These are phyloP conservation scores for Cyphellophora europaea DNA, from an alignment of 2,329 filamentous ascomycete genomes.

Conservation along the genomic window DNA sequence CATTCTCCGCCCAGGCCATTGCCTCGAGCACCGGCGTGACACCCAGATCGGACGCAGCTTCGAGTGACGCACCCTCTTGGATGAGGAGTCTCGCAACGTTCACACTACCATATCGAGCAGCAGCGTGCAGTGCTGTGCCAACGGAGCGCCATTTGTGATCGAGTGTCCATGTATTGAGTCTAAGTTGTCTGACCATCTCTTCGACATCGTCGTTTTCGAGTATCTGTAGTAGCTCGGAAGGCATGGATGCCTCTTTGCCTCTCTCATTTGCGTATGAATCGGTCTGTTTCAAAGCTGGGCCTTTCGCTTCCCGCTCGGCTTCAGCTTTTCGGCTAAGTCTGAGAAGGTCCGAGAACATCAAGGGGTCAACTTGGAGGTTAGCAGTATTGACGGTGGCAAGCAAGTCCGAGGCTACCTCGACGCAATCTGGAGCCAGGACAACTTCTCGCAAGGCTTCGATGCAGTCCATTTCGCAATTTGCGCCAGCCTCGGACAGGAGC, in stretches of 20 bases:
- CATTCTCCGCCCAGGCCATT: background rate
- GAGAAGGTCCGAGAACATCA: background rate
- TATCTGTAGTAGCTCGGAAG: background rate
- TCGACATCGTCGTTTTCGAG: background rate
- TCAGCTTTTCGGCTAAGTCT: too few species aligned
- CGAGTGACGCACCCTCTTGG: background rate
- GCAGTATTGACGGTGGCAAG: background rate
- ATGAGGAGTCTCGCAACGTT: background rate
- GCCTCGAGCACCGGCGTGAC: background rate
- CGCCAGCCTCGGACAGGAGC: background rate
- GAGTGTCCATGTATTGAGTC: background rate
- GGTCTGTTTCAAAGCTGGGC: background rate
- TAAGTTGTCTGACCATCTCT: background rate
- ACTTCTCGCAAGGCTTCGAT: background rate
- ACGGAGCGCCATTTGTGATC: background rate
- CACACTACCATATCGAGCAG: background rate
- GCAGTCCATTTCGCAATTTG: background rate
- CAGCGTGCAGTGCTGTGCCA: background rate
- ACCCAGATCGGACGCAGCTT: background rate
- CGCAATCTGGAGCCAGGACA: background rate
- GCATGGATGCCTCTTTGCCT: background rate
- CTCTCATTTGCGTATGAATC: background rate
- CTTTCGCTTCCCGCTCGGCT: background rate
- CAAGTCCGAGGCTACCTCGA: background rate
- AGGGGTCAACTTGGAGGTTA: background rate